Evolutionary conservation across 371 early-diverging fungal species (phyloP), one percentile per base, ranked within the genome.

Genomic region (Mortierella sp.): DNA sequence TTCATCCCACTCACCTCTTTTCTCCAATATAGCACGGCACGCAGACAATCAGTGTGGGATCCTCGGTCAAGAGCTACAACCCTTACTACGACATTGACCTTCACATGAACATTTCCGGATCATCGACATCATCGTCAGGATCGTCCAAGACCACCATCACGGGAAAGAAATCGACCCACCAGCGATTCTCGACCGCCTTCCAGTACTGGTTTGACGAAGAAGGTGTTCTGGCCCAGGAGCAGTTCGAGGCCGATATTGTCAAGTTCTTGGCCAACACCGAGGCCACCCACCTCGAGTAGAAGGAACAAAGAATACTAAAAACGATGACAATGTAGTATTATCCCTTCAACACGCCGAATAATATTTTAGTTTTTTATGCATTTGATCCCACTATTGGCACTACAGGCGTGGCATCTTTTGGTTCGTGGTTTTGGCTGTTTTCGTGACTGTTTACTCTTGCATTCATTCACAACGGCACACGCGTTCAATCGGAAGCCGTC

Each of bases 221-320:
- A 41, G 86, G 86, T 72, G 86, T 80, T 43, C 48, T 86, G 75
- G 86, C 72, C 43, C 79, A 81, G 35, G 86, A 86, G 44, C 75
- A 70, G 63, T 82, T 86, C 56, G 86, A 82, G 75, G 82, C 82
- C 4, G 82, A 86, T 44, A 63, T 86, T 27, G 41, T 21, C 3
- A 82, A 82, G 70, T 86, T 86, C 70, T 51, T 86, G 63, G 77
- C 86, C 63, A 86, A 86, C 77, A 86, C 86, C 2, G 82, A 86
- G 75, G 86, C 86, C 18, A 80, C 80, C 8, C 82, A 86, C 27
- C 12, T 80, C 24, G 86, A 86, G 43, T 86, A 82, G 58, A 51
- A 72, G 14, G 6, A 32, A 38, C 11, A 44, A 41, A 11, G 41
- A 16, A 35, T 35, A 18, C 27, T 60, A 5, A 12, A 46, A 46